Conservation (phyloP, 2,329 filamentous ascomycete species). For the Trichoderma simmonsii region DNA sequence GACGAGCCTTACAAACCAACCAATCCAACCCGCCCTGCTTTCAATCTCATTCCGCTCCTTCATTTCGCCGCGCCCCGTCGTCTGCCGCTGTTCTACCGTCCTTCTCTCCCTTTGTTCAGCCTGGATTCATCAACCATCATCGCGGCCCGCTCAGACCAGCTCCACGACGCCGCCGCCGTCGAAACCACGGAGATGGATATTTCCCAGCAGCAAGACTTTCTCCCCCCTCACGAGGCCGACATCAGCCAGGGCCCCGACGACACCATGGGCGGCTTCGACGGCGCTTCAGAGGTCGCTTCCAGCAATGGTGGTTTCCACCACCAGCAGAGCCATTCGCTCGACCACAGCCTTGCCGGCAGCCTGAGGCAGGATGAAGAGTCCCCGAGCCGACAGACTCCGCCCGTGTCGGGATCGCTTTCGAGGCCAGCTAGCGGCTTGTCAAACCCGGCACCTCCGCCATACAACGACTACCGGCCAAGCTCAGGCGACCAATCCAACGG, state of each 20-base stretch:
- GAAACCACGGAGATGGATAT: constrained; percentile 48
- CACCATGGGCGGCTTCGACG: constrained; percentile 49
- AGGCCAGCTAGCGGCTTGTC: constrained; percentile 56
- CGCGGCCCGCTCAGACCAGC: constrained; percentile 24
- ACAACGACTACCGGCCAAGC: constrained; percentile 46
- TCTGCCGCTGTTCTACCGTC: constrained; percentile 19
- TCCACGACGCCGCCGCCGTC: constrained; percentile 40
- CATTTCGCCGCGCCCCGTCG: constrained; percentile 13
- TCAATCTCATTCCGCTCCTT: not conserved
- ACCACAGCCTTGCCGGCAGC: constrained; percentile 44
- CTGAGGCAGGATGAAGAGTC: constrained; percentile 45
- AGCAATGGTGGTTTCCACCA: constrained; percentile 40
- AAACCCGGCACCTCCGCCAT: constrained; percentile 38
- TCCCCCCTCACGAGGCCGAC: constrained; percentile 5
- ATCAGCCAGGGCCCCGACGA: constrained; percentile 38
- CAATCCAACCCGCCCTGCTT: not conserved
- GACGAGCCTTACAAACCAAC: not conserved
- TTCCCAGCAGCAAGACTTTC: constrained; percentile 16
- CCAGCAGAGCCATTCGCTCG: constrained; percentile 48
- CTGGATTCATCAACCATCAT: constrained; percentile 51
- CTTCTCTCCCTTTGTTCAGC: constrained; percentile 29
- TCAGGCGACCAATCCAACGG: constrained; percentile 42
- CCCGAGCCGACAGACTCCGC: constrained; percentile 45
- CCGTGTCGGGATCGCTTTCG: constrained; percentile 46
- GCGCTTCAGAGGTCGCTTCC: constrained; percentile 40